Evolutionary conservation across 1,284 basidiomycete species (phyloP).

Genomic region (Austropuccinia psidii): DNA sequence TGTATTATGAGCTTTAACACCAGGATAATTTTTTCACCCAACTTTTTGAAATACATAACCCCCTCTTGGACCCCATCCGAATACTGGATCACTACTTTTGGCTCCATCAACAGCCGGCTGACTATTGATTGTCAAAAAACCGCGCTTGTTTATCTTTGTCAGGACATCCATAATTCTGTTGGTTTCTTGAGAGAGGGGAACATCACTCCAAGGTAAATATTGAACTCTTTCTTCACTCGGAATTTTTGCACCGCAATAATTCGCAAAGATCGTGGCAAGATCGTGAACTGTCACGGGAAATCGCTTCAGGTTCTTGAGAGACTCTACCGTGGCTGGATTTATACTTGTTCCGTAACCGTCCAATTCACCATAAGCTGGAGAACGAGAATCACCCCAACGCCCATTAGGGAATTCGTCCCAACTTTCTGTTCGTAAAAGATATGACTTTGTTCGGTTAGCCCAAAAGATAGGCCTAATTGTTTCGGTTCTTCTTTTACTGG

Average conservation of each 20-base stretch:
- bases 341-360: conserved; percentile 47
- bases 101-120: conserved; percentile 95
- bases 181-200: conserved; percentile 75
- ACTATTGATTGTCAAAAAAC: conserved; percentile 95
- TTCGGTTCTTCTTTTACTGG: conserved; percentile 75
- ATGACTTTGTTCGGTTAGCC: conserved; percentile 86
- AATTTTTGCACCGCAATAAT: conserved; percentile 58
- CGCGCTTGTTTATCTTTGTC: conserved; percentile 73
- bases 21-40: conserved; percentile 48
- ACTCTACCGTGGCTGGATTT: conserved; percentile 57
- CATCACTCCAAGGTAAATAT: conserved; percentile 93
- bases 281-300: conserved; percentile 56
- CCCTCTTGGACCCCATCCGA: conserved; percentile 51
- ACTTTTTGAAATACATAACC: conserved; percentile 64
- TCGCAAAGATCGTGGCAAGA: conserved; percentile 38
- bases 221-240: conserved; percentile 44
- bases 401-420: conserved; percentile 78
- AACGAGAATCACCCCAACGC: conserved; percentile 50
- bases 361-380: conserved; percentile 50
- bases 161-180: conserved; percentile 71
- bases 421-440: conserved; percentile 64
- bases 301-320: conserved; percentile 68
- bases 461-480: conserved; percentile 90
- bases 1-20: neutral
- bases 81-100: conserved; percentile 58